These are phyloP conservation scores for Xylaria sp. DNA, from an alignment of 2,329 filamentous ascomycete genomes.

Conservation along the genomic window DNA sequence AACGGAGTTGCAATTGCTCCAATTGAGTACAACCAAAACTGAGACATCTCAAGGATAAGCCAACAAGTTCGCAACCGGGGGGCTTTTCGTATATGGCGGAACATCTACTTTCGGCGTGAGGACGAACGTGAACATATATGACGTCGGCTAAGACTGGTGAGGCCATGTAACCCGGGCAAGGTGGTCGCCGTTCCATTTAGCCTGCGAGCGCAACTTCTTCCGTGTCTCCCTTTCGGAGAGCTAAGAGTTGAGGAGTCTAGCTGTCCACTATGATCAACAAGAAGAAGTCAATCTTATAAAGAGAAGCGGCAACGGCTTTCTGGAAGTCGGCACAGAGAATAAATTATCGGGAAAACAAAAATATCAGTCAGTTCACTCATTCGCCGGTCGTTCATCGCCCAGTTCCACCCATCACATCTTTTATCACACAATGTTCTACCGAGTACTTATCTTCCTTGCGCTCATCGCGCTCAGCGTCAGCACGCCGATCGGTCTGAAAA, in stretches of 20 bases:
- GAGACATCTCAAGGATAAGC: neutral
- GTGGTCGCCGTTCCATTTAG: constrained; percentile 34
- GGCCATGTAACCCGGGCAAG: constrained; percentile 9
- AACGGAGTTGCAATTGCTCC: constrained; percentile 22
- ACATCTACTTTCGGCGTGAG: constrained; percentile 21
- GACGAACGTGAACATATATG: constrained; percentile 18
- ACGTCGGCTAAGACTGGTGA: constrained; percentile 26
- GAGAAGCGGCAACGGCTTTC: constrained; percentile 13
- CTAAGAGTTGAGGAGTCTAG: constrained; percentile 6
- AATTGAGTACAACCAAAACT: constrained; percentile 20
- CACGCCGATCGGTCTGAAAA: constrained; percentile 21
- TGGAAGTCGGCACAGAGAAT: constrained; percentile 23
- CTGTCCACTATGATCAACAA: neutral
- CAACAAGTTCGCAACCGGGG: neutral
- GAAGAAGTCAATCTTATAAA: constrained; percentile 26
- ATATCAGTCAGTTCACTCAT: constrained; percentile 20
- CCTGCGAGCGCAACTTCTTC: constrained; percentile 33
- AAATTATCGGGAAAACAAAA: constrained; percentile 25
- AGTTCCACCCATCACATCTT: constrained; percentile 15
- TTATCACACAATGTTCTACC: constrained; percentile 30
- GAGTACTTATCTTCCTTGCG: constrained; percentile 21
- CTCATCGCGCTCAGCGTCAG: constrained; percentile 30
- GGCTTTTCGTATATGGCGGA: constrained; percentile 6
- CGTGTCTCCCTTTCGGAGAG: constrained; percentile 33
- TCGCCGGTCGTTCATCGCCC: neutral